Base-by-base conservation (phyloP, 768 basidiomycete species). In the Tricholoma flavovirens region DNA sequence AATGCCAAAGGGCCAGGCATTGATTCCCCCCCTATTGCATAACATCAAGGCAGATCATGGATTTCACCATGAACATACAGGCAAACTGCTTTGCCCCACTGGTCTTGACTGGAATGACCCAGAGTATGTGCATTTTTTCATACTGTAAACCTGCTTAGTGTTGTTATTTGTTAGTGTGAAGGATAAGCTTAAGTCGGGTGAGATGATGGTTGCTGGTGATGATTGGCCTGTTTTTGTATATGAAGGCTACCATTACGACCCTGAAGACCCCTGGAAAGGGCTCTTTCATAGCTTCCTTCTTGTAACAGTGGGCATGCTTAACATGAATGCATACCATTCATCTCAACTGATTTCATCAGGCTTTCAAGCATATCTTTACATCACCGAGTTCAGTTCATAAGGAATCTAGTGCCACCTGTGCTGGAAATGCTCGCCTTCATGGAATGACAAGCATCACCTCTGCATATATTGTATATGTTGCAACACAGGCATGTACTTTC, bases 141-240 rank as follows among this genome's bases (percentile, higher is more conserved):
- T n/a, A n/a, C n/a, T n/a, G n/a, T n/a, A n/a, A n/a, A n/a, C n/a
- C 9, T 35, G 33, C 9, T 35, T 10, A 35, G 33, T n/a, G n/a
- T n/a, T 35, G 33, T 35, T 35, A 14, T 35, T 35, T 8, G n/a
- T n/a, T n/a, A n/a, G n/a, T n/a, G n/a, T n/a, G n/a, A n/a, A n/a
- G n/a, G n/a, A n/a, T n/a, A n/a, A 33, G 26, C 49, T 56, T 15
- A n/a, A n/a, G n/a, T n/a, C n/a, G n/a, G n/a, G n/a, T n/a, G n/a
- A n/a, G n/a, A n/a, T n/a, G n/a, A n/a, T n/a, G n/a, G 57, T 67
- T 11, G 38, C 57, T 7, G 61, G 63, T 14, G 64, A 67, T 49
- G 59, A 62, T 11, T 69, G 67, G 66, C 65, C 61, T 1, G 19
- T 65, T 12, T 63, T 68, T 30, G n/a, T 67, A 15, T 68, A 67